Evolutionary conservation across 2,329 filamentous ascomycete genomes (phyloP).

Genomic region (Myrmaecium sp.): DNA sequence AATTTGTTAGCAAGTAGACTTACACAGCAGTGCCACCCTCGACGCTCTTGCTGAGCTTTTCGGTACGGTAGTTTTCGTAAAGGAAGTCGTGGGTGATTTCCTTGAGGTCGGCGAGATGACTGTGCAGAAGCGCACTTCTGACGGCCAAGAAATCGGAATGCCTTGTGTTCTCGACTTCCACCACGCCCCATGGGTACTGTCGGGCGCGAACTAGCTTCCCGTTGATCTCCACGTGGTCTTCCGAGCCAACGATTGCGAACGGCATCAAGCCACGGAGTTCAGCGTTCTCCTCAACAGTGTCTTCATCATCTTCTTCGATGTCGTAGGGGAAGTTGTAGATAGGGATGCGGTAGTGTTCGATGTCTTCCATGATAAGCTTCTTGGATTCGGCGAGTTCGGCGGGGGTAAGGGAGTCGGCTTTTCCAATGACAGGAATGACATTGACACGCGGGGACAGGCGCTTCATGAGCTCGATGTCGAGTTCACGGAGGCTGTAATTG

Average conservation of each 20-base stretch:
- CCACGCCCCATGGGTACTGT: slow-evolving; percentile 97
- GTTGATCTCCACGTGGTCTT: slow-evolving; percentile 87
- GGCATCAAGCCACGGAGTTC: slow-evolving; percentile 96
- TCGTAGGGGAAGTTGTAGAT: slow-evolving; percentile 99
- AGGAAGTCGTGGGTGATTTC: slow-evolving; percentile 99
- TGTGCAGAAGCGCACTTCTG: slow-evolving; percentile 88
- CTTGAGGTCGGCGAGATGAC: slow-evolving; percentile 94
- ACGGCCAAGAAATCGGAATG: slow-evolving; percentile 98
- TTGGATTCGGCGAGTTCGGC: slow-evolving; percentile 96
- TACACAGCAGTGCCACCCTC: slow-evolving; percentile 79
- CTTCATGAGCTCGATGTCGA: slow-evolving; percentile 99
- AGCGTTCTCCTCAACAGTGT: slow-evolving; percentile 97
- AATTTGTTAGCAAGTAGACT: slow-evolving; percentile 30
- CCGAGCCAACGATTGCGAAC: slow-evolving; percentile 95
- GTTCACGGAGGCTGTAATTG: slow-evolving; percentile 65
- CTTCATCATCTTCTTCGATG: slow-evolving; percentile 97
- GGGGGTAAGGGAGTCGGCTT: slow-evolving; percentile 92
- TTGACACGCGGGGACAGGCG: slow-evolving; percentile 95
- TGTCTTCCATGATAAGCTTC: slow-evolving; percentile 99
- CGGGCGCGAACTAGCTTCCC: slow-evolving; percentile 83
- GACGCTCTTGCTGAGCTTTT: slow-evolving; percentile 99
- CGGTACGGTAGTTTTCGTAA: slow-evolving; percentile 99
- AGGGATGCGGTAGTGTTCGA: slow-evolving; percentile 97
- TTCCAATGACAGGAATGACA: slow-evolving; percentile 96
- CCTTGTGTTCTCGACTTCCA: slow-evolving; percentile 97